A percentile compares a stretch with the other conserved stretches of the same genome.
Evolutionary conservation across 495 filamentous ascomycete species (phyloP).

Genomic region (Hypoxylon lenormandii): DNA sequence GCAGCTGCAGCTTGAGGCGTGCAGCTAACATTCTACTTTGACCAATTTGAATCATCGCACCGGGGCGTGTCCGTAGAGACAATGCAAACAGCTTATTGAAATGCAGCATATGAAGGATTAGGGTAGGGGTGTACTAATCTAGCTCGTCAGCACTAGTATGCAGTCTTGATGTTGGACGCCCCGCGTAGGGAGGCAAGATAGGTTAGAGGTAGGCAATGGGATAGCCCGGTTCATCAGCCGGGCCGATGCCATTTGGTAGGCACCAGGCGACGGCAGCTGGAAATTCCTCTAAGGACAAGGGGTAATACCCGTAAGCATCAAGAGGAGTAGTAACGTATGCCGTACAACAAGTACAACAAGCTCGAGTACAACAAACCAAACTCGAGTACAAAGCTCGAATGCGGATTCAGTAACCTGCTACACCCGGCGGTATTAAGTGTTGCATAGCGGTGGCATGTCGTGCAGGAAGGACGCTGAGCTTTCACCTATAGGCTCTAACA

Average conservation of each 20-base stretch:
- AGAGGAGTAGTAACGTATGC: slow-evolving; percentile 16
- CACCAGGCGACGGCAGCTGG: not conserved
- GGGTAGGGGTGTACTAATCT: slow-evolving; percentile 35
- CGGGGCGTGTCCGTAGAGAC: slow-evolving; percentile 36
- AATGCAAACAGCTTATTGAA: slow-evolving; percentile 19
- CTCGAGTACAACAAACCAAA: no score
- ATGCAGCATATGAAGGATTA: slow-evolving; percentile 34
- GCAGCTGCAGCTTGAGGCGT: slow-evolving; percentile 25
- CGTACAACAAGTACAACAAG: slow-evolving; percentile 7
- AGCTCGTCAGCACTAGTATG: slow-evolving; percentile 43
- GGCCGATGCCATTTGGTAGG: slow-evolving; percentile 15
- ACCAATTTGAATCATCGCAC: slow-evolving; percentile 12
- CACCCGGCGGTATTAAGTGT: not conserved
- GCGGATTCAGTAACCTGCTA: not conserved
- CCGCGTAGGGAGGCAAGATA: slow-evolving; percentile 24
- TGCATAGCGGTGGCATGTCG: slow-evolving; percentile 15
- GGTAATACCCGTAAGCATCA: slow-evolving; percentile 4
- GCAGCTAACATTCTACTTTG: slow-evolving; percentile 8
- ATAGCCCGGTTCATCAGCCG: slow-evolving; percentile 34
- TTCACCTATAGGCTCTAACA: slow-evolving; percentile 3
- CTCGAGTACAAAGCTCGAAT: slow-evolving; percentile 2
- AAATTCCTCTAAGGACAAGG: slow-evolving; percentile 5
- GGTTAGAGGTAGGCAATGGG: slow-evolving; percentile 30
- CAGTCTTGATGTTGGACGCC: slow-evolving; percentile 33
- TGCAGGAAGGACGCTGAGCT: slow-evolving; percentile 16